A percentile compares a stretch with the other conserved stretches of the same genome.
phyloP scores from a whole-genome alignment of 306 rosid genomes.

The Dicorynia guianensis region DNA sequence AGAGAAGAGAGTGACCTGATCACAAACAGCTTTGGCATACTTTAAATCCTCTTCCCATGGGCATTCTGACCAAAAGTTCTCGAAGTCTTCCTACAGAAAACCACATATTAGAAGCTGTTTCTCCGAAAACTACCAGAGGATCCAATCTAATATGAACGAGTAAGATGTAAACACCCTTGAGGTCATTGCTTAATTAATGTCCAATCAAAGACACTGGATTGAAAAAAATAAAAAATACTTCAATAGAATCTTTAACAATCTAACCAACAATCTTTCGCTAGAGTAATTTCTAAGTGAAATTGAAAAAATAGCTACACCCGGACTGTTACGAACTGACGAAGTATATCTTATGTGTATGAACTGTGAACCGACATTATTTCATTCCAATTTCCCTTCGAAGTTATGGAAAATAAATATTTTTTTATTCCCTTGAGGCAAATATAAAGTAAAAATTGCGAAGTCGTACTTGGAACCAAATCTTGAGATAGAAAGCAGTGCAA shows the following conservation, averaged over 20 bases:
- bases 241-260: neutral
- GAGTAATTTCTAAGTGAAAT: neutral
- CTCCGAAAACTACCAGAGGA: neutral
- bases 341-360: too few species aligned
- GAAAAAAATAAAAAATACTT: neutral
- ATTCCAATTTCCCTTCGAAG: too few species aligned
- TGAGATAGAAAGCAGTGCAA: constrained; percentile 90
- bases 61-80: constrained; percentile 93
- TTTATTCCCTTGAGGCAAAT: neutral
- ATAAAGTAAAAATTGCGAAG: neutral
- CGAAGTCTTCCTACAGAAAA: constrained; percentile 85
- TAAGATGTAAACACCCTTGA: neutral
- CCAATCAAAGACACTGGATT: neutral
- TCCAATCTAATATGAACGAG: neutral
- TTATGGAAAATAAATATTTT: too few species aligned
- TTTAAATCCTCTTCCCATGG: constrained; percentile 97
- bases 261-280: neutral
- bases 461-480: constrained; percentile 91
- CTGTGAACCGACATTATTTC: too few species aligned
- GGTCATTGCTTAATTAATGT: neutral
- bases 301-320: too few species aligned
- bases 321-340: too few species aligned
- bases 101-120: constrained; percentile 32
- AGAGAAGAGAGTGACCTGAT: constrained; percentile 61
- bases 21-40: constrained; percentile 83